phyloP scores from a whole-genome alignment of 257 asterid genomes.

The Solanum verrucosum region DNA sequence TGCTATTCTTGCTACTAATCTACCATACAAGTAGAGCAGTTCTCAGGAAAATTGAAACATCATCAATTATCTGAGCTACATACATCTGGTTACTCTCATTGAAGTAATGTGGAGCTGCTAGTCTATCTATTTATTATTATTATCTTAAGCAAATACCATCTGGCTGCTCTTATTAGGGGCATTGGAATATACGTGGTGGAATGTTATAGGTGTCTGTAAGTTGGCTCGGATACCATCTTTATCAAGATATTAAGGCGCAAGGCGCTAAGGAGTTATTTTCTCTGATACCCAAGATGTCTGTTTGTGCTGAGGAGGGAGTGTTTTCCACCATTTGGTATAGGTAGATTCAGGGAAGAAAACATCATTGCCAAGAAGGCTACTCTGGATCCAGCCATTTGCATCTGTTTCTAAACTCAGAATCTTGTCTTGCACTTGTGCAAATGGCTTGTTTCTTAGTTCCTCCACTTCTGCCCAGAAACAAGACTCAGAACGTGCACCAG shows the following conservation, averaged over 20 bases:
- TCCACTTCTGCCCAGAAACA: conserved; percentile 94
- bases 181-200: not conserved
- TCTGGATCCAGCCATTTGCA: conserved; percentile 27
- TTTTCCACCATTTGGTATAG: conserved; percentile 76
- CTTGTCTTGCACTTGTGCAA: conserved; percentile 27
- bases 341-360: conserved; percentile 66
- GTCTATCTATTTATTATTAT: not conserved
- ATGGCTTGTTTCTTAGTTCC: conserved; percentile 47
- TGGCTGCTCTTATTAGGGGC: not conserved
- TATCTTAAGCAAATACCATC: not conserved
- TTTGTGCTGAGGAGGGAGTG: conserved; percentile 49
- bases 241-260: not conserved
- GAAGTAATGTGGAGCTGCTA: not conserved
- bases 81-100: not conserved
- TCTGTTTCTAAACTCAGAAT: conserved; percentile 41
- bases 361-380: conserved; percentile 34
- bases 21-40: not conserved
- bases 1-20: not conserved
- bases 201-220: not conserved
- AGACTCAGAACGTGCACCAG: conserved; percentile 39
- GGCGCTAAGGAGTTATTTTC: conserved; percentile 7
- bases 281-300: conserved; percentile 31
- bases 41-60: not conserved
- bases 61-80: not conserved
- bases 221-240: not conserved